Conservation (phyloP, 75 land plant genomes). For the Pseudotsuga menziesii region DNA sequence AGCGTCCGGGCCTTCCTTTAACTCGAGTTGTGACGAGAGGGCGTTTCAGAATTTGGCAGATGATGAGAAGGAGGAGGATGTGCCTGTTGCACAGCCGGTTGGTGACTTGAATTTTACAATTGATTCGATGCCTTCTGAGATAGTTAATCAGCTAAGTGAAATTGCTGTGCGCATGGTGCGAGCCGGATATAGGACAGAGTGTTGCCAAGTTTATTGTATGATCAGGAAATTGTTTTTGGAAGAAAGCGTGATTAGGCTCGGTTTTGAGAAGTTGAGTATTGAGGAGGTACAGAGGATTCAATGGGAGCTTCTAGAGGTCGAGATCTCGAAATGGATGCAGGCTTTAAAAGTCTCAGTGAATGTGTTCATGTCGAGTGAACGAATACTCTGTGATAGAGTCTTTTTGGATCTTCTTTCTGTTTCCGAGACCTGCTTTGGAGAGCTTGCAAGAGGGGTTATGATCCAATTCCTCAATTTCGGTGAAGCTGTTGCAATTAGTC, state of each 20-base stretch:
- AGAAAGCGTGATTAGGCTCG: slow-evolving; percentile 61
- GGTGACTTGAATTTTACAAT: slow-evolving; percentile 46
- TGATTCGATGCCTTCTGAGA: slow-evolving; percentile 45
- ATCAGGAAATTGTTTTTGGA: slow-evolving; percentile 59
- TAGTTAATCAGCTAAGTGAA: neutral
- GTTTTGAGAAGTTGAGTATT: slow-evolving; percentile 55
- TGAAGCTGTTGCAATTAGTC: slow-evolving; percentile 25
- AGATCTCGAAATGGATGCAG: slow-evolving; percentile 62
- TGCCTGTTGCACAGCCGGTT: slow-evolving; percentile 54
- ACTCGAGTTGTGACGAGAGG: neutral
- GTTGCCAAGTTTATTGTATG: slow-evolving; percentile 43
- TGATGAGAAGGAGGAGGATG: slow-evolving; percentile 6
- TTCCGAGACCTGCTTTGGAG: slow-evolving; percentile 22
- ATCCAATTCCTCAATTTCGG: slow-evolving; percentile 23
- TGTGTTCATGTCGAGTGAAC: slow-evolving; percentile 52
- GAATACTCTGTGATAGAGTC: slow-evolving; percentile 36
- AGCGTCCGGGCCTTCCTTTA: slow-evolving; percentile 6
- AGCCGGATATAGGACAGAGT: slow-evolving; percentile 47
- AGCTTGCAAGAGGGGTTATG: slow-evolving; percentile 28
- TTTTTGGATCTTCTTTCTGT: slow-evolving; percentile 27
- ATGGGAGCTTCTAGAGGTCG: slow-evolving; percentile 66
- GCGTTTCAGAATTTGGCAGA: slow-evolving; percentile 10
- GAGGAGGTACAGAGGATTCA: slow-evolving; percentile 75
- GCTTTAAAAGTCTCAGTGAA: slow-evolving; percentile 39
- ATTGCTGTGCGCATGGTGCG: slow-evolving; percentile 51